phyloP scores from a whole-genome alignment of 2,329 filamentous ascomycete species.

The Rutstroemia sydowiana region DNA sequence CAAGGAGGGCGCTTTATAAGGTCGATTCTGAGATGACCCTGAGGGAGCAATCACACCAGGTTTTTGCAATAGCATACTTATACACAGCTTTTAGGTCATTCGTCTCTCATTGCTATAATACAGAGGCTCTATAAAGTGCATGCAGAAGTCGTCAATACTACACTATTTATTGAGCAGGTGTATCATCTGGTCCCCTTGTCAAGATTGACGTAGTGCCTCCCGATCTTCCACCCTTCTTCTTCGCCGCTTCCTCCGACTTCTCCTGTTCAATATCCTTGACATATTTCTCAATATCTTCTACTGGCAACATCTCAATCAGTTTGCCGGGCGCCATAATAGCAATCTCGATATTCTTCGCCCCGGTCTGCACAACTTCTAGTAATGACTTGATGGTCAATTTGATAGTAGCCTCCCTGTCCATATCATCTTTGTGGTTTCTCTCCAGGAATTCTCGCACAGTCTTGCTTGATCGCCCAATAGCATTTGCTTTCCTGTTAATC shows the following conservation, averaged over 20 bases:
- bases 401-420: conserved; percentile 94
- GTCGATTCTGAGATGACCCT: too few relatives aligned
- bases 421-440: conserved; percentile 96
- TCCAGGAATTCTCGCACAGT: conserved; percentile 98
- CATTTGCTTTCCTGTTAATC: conserved; percentile 84
- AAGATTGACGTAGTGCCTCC: conserved; percentile 68
- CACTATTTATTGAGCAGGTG: conserved; percentile 17
- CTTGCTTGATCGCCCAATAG: conserved; percentile 96
- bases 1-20: background rate
- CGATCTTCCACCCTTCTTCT: conserved; percentile 81
- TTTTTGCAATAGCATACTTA: too few relatives aligned
- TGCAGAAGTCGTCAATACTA: conserved; percentile 14
- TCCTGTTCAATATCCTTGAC: conserved; percentile 99
- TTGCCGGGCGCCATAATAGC: conserved; percentile 95
- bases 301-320: conserved; percentile 83
- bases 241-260: conserved; percentile 97
- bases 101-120: conserved; percentile 31
- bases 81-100: conserved; percentile 10
- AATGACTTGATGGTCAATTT: conserved; percentile 97
- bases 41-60: too few relatives aligned
- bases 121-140: conserved; percentile 25
- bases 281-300: conserved; percentile 93
- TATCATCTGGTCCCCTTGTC: conserved; percentile 49
- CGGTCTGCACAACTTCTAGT: conserved; percentile 95
- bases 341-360: conserved; percentile 99